A percentile compares a stretch with the other conserved stretches of the same genome.
These are phyloP conservation scores for Arachis monticola DNA, from an alignment of 331 rosid species.

Conservation along the genomic window DNA sequence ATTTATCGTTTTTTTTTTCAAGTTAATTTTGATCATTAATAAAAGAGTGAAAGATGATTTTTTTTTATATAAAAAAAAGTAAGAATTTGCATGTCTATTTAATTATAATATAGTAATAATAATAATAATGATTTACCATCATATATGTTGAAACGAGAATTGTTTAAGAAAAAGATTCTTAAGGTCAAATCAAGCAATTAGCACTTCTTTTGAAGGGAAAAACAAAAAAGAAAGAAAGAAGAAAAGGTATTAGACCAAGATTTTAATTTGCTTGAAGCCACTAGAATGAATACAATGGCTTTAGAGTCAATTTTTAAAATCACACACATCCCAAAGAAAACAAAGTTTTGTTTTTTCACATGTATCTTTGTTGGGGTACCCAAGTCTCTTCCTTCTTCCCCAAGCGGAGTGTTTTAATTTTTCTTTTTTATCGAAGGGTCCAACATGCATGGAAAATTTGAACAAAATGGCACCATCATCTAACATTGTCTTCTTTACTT, in stretches of 20 bases:
- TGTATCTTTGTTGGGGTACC: constrained; percentile 32
- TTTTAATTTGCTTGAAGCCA: constrained; percentile 9
- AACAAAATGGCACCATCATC: constrained; percentile 22
- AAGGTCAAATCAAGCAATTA: constrained; percentile 31
- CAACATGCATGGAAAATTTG: constrained; percentile 30
- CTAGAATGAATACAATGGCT: constrained; percentile 10
- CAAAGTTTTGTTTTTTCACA: constrained; percentile 43
- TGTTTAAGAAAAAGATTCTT: constrained; percentile 29
- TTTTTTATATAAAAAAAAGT: too few species aligned
- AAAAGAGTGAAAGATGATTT: too few species aligned
- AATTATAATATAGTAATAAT: too few species aligned
- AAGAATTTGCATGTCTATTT: too few species aligned
- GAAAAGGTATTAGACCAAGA: constrained; percentile 39
- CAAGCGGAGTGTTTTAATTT: constrained; percentile 30
- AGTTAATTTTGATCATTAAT: too few species aligned
- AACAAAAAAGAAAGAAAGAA: too few species aligned
- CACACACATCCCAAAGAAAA: constrained; percentile 46
- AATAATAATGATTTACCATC: too few species aligned
- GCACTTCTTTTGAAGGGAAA: constrained; percentile 70
- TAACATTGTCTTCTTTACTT: constrained; percentile 12
- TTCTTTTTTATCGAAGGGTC: constrained; percentile 16
- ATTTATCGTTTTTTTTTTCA: too few species aligned
- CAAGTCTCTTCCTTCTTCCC: constrained; percentile 2
- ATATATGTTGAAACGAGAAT: too few species aligned
- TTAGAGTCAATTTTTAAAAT: constrained; percentile 44